Evolutionary conservation across 1,284 basidiomycete genomes (phyloP).

Genomic region (Retiboletus flavoniger): DNA sequence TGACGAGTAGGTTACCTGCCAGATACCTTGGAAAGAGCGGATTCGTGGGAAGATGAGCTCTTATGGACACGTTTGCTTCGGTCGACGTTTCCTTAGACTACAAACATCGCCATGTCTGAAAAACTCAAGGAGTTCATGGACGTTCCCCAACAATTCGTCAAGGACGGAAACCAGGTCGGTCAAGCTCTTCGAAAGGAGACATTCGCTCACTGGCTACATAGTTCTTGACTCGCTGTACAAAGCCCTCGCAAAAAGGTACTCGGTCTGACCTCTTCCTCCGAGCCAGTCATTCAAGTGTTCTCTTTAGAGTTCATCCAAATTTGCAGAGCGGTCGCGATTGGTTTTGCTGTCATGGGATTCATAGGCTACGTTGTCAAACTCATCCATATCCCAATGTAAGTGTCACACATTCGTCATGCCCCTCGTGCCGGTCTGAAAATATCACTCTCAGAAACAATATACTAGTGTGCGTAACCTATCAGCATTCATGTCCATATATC

Average conservation of each 20-base stretch:
- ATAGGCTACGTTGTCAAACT: slow-evolving; percentile 95
- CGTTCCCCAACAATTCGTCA: slow-evolving; percentile 88
- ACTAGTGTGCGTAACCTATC: slow-evolving; percentile 71
- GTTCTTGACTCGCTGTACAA: slow-evolving; percentile 97
- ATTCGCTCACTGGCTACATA: slow-evolving; percentile 34
- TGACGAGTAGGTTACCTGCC: no score
- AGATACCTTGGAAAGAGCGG: neutral
- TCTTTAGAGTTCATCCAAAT: slow-evolving; percentile 87
- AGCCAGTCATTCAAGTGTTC: slow-evolving; percentile 2
- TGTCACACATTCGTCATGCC: slow-evolving; percentile 23
- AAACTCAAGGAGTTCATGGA: slow-evolving; percentile 90
- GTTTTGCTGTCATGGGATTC: slow-evolving; percentile 97
- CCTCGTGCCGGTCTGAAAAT: slow-evolving; percentile 24
- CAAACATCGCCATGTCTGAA: slow-evolving; percentile 70
- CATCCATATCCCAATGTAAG: slow-evolving; percentile 94
- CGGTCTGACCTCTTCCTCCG: slow-evolving; percentile 4
- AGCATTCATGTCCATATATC: neutral
- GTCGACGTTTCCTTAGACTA: slow-evolving; percentile 18
- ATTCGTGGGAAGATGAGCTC: slow-evolving; percentile 22
- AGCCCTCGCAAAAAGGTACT: slow-evolving; percentile 91
- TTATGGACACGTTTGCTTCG: slow-evolving; percentile 24
- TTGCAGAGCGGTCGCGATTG: slow-evolving; percentile 90
- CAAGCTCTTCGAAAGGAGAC: neutral
- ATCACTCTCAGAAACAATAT: slow-evolving; percentile 77
- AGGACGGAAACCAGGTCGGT: slow-evolving; percentile 89